These are phyloP conservation scores for Pestalotiopsis sp. DNA, from an alignment of 2,329 filamentous ascomycete genomes.

Conservation along the genomic window DNA sequence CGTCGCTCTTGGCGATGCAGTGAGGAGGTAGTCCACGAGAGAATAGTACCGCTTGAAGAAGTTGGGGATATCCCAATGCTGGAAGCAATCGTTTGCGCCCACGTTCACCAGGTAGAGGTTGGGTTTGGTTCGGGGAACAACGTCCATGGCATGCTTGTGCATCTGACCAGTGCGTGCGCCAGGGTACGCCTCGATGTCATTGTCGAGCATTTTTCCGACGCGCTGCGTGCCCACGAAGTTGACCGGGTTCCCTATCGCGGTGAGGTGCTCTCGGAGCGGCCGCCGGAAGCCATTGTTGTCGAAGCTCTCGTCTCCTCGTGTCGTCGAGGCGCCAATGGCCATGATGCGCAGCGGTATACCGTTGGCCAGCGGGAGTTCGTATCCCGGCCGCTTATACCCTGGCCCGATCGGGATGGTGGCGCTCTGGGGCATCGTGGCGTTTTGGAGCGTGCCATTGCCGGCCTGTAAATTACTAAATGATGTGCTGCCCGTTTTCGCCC, in stretches of 20 bases:
- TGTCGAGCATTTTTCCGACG: constrained; percentile 24
- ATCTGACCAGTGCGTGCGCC: constrained; percentile 25
- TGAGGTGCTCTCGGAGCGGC: constrained; percentile 23
- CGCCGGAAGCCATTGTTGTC: constrained; percentile 26
- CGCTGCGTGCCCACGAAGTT: constrained; percentile 26
- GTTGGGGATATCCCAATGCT: constrained; percentile 23
- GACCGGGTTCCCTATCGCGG: constrained; percentile 21
- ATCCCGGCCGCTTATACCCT: constrained; percentile 15
- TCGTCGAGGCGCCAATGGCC: constrained; percentile 27
- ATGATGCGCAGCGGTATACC: constrained; percentile 36
- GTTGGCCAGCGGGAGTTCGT: constrained; percentile 14
- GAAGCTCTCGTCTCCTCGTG: constrained; percentile 24
- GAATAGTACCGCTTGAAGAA: constrained; percentile 24
- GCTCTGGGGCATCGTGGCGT: constrained; percentile 1
- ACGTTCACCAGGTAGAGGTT: constrained; percentile 26
- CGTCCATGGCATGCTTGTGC: constrained; percentile 21
- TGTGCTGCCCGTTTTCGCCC: constrained; percentile 1
- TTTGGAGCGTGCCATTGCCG: constrained; percentile 11
- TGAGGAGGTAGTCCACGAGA: constrained; percentile 23
- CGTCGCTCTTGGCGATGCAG: constrained; percentile 20
- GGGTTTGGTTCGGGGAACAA: constrained; percentile 21
- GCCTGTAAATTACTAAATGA: constrained; percentile 11
- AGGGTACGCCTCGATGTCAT: constrained; percentile 25
- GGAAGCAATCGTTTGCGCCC: constrained; percentile 26
- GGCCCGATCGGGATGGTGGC: constrained; percentile 8